Conservation (phyloP, 768 basidiomycete genomes). For the Termitomyces bulborhizus region DNA sequence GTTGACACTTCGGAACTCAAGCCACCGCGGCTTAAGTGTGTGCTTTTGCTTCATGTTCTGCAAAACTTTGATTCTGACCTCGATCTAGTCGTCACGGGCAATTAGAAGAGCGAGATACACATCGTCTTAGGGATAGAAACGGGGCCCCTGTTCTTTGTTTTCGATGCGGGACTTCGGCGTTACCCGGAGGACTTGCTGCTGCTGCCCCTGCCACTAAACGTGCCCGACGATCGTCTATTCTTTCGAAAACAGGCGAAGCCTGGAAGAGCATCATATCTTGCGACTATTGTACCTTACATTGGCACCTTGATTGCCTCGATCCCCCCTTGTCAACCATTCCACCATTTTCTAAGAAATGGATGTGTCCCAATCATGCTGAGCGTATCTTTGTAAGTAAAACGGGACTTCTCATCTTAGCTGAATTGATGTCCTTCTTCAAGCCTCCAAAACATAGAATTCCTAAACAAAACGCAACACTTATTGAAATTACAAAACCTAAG, state of each 20-base stretch:
- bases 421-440: constrained; percentile 32
- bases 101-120: constrained; percentile 86
- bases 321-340: constrained; percentile 88
- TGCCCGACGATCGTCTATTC: constrained; percentile 41
- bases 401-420: constrained; percentile 8
- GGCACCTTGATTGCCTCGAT: constrained; percentile 95
- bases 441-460: constrained; percentile 76
- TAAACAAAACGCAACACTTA: constrained; percentile 55
- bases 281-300: constrained; percentile 91
- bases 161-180: constrained; percentile 77
- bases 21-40: constrained; percentile 78
- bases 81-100: constrained; percentile 70
- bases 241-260: constrained; percentile 37
- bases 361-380: constrained; percentile 98
- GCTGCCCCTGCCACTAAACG: constrained; percentile 50
- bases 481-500: constrained; percentile 69
- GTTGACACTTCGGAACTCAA: constrained; percentile 74
- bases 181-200: constrained; percentile 49
- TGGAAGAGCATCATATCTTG: constrained; percentile 85
- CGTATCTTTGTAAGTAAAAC: constrained; percentile 60
- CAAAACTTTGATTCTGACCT: constrained; percentile 4
- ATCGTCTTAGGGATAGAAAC: constrained; percentile 80
- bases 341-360: constrained; percentile 88
- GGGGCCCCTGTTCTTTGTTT: constrained; percentile 85
- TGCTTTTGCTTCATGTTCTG: constrained; percentile 14